A percentile compares a stretch with the other conserved stretches of the same genome.
Evolutionary conservation across 371 early-diverging fungal genomes (phyloP).

Genomic region (Sporodiniella umbellata): DNA sequence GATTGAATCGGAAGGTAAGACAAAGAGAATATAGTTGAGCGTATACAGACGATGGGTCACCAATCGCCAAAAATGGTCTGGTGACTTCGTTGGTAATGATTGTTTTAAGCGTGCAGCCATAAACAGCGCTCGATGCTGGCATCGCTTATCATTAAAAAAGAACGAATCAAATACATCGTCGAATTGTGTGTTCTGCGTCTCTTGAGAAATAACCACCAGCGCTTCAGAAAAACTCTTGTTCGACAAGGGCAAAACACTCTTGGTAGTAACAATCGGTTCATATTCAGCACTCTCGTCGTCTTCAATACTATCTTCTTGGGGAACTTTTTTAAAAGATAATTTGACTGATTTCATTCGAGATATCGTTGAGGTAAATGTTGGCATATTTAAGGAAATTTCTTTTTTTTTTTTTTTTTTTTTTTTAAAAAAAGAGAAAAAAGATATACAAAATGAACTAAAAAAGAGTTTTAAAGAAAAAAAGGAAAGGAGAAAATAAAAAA

Average conservation of each 20-base stretch:
- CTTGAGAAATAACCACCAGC: constrained; percentile 33
- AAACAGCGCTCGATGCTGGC: constrained; percentile 44
- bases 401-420: too few species aligned
- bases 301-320: constrained; percentile 1
- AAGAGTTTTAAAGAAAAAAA: not conserved
- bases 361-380: constrained; percentile 33
- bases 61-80: constrained; percentile 25
- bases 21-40: constrained; percentile 40
- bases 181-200: constrained; percentile 33
- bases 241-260: constrained; percentile 7
- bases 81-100: constrained; percentile 16
- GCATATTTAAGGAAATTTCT: constrained; percentile 23
- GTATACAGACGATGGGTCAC: constrained; percentile 44
- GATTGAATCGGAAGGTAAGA: constrained; percentile 31
- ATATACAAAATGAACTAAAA: constrained; percentile 5
- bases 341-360: constrained; percentile 33
- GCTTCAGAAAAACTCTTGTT: constrained; percentile 35
- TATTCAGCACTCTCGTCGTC: constrained; percentile 3
- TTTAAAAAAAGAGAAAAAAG: constrained; percentile 5
- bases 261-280: constrained; percentile 3
- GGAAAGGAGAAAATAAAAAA: not conserved
- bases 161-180: constrained; percentile 41
- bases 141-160: constrained; percentile 48
- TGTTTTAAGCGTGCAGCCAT: constrained; percentile 44
- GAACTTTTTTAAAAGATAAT: constrained; percentile 18